phyloP scores from a whole-genome alignment of 257 asterid species.

The Jaltomata sinuosa region DNA sequence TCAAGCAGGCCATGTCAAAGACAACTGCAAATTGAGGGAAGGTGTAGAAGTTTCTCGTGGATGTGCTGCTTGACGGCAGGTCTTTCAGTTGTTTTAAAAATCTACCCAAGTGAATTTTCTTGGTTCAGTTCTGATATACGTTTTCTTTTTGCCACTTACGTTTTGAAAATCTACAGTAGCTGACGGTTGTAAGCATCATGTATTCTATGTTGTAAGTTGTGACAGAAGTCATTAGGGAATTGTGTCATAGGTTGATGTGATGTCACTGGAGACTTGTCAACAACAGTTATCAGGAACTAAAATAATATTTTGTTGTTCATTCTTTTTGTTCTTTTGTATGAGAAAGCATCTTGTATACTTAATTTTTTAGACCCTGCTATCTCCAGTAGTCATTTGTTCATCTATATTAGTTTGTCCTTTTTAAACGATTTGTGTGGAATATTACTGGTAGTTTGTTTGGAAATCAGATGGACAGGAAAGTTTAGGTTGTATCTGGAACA shows the following conservation, averaged over 20 bases:
- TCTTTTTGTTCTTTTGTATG: background rate
- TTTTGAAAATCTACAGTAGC: constrained; percentile 7
- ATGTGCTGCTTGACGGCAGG: background rate
- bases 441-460: background rate
- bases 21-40: constrained; percentile 37
- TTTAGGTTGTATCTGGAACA: background rate
- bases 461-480: background rate
- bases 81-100: constrained; percentile 9
- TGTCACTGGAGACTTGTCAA: background rate
- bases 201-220: background rate
- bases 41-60: background rate
- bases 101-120: constrained; percentile 7
- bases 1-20: constrained; percentile 56
- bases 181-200: constrained; percentile 8
- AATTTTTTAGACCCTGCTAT: background rate
- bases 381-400: background rate
- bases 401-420: background rate
- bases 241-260: constrained; percentile 10
- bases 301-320: background rate
- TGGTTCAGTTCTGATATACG: background rate
- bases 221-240: constrained; percentile 8
- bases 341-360: background rate
- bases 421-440: background rate
- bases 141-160: background rate
- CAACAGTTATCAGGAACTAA: constrained; percentile 4